Percentiles rank a stretch among this genome's conserved stretches.
Conservation (phyloP, 768 basidiomycete genomes). For the Boletellus emodensis region DNA sequence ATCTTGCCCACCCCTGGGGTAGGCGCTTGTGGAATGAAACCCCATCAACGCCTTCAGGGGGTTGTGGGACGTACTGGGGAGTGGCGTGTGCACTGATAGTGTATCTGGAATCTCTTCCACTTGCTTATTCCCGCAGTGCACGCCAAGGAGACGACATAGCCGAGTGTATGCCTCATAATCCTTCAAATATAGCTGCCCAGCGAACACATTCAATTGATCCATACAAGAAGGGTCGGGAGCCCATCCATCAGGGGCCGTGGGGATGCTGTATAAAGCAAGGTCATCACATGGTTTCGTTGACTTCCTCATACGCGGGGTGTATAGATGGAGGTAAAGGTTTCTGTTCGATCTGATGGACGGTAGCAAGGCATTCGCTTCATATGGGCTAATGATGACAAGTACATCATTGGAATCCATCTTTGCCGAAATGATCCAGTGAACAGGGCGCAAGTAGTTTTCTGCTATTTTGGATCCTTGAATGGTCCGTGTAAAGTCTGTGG, state of each 20-base stretch:
- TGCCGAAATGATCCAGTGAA: not conserved
- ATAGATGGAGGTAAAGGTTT: constrained; percentile 37
- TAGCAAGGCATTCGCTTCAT: constrained; percentile 24
- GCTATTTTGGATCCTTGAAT: not conserved
- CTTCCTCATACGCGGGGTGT: constrained; percentile 36
- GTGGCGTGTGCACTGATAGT: too few relatives aligned
- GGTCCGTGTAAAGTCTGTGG: constrained; percentile 14
- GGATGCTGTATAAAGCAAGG: too few relatives aligned
- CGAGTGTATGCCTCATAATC: constrained; percentile 26
- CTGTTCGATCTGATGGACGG: constrained; percentile 13
- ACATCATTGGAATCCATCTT: not conserved
- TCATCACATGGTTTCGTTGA: constrained; percentile 36
- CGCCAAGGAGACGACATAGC: constrained; percentile 27
- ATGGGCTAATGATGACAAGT: constrained; percentile 41
- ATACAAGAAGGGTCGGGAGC: not conserved
- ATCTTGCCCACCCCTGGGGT: too few relatives aligned
- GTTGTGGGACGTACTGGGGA: too few relatives aligned
- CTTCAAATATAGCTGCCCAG: constrained; percentile 32
- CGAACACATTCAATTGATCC: constrained; percentile 28
- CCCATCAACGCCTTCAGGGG: constrained; percentile 25
- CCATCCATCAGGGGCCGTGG: not conserved
- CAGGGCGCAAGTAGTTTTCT: constrained; percentile 25
- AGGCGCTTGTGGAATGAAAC: too few relatives aligned
- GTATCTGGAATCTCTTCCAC: constrained; percentile 31
- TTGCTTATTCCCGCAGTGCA: constrained; percentile 37